Evolutionary conservation across 129 eudicot species (phyloP), one percentile per base, ranked within the genome.

Genomic region (Flaveria sonorensis): DNA sequence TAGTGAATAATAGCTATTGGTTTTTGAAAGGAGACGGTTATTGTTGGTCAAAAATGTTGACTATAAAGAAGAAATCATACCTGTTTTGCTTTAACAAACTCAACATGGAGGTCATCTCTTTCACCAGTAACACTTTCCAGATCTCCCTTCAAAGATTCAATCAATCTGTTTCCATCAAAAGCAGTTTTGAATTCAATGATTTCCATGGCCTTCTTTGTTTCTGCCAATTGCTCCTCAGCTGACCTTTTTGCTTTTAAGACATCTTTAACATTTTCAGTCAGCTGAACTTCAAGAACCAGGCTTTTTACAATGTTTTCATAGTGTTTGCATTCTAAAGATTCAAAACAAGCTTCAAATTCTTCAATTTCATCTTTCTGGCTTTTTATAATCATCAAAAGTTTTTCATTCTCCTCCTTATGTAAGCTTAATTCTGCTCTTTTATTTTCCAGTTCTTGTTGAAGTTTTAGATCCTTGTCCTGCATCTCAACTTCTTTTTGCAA

Each of bases 321-420:
- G 70, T 84, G 86, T 57, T 87, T 90, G 40, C 69, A 62, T 57
- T 85, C 97, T 66, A 82, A 68, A 80, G 85, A 79, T 64, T 77
- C 81, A 28, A 30, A 30, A 30, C 13, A 63, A 63, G 80, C 83
- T 71, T 52, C 75, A 71, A 50, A 71, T 50, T 51, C 75, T 52
- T 24, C 87, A 65, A 82, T 78, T 63, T 78, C 86, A 68, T 84
- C 86, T 61, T 87, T 83, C 42, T 85, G 81, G 75, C 87, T 91
- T 70, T 84, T 48, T 60, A 24, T 68, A 32, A 43, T 71, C 36
- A 74, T 78, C 19, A 85, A 60, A 62, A 30, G 55, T 72, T 81
- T 78, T 32, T 64, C 72, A 30, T 64, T 75, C 42, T 76, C 80
- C 57, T 28, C 79, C 48, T 26, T 28, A 15, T 47, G 26, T 30